phyloP scores from a whole-genome alignment of 164 flowering plant genomes.

The Platanus orientalis region DNA sequence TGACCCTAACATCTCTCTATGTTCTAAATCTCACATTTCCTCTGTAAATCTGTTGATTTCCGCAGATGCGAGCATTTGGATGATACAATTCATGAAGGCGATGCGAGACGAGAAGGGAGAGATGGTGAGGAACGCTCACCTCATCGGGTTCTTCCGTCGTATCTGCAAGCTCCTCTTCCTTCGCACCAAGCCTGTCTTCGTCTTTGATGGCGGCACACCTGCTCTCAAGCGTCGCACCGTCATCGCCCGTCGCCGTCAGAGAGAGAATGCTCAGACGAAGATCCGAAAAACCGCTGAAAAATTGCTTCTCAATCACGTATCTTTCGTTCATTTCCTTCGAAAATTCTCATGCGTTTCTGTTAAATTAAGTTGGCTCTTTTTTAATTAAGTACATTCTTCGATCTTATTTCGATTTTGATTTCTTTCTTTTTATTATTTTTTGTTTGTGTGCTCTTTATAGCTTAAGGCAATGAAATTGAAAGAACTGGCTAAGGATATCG shows the following conservation, averaged over 20 bases:
- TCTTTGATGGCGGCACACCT: conserved; percentile 93
- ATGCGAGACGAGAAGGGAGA: conserved; percentile 97
- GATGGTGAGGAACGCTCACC: conserved; percentile 87
- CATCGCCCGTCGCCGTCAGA: conserved; percentile 79
- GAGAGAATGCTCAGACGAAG: conserved; percentile 91
- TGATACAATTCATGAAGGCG: conserved; percentile 96
- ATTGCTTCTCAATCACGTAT: conserved; percentile 82
- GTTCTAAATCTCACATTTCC: background rate
- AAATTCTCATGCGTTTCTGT: no score
- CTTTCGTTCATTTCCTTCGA: conserved; percentile 3
- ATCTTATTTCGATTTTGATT: no score
- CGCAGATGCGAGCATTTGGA: conserved; percentile 97
- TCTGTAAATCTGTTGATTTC: background rate
- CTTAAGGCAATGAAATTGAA: conserved; percentile 65
- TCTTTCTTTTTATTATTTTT: conserved; percentile 3
- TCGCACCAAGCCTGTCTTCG: conserved; percentile 86
- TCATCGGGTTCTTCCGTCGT: conserved; percentile 85
- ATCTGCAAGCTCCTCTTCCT: conserved; percentile 90
- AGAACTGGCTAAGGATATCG: conserved; percentile 55
- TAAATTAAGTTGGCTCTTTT: no score
- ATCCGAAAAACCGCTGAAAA: conserved; percentile 95
- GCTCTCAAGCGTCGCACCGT: conserved; percentile 93
- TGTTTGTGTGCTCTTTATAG: conserved; percentile 30
- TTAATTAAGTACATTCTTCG: no score
- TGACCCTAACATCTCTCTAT: background rate